Evolutionary conservation across 768 basidiomycete genomes (phyloP), one percentile per base, ranked within the genome.

Genomic region (Postia placenta): DNA sequence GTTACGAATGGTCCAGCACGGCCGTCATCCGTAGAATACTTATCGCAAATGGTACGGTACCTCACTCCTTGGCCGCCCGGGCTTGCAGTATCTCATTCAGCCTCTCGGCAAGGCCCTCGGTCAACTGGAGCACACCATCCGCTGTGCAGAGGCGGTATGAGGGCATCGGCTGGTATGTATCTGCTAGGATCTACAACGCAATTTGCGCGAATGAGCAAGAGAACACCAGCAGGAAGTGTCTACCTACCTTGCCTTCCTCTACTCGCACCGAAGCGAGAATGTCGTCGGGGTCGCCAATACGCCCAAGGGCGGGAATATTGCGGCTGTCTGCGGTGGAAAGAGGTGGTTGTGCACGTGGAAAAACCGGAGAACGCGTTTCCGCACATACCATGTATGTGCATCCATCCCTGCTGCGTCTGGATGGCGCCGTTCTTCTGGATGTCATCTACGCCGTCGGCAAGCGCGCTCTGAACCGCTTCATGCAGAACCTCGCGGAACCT

Each of bases 121-220:
- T 87, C 43, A 92, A 73, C 50, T 79, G 77, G 1, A 74, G 72
- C 0, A 86, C 66, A 2, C 89, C 90, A 50, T 90, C 85, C 11
- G 76, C 64, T 1, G 90, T 92, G 64, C 85, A 89, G 15, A 91
- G 51, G 17, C 90, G 79, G 63, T 92, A 92, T 5, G 89, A 74
- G 0, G 88, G 87, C 89, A 92, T 91, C 4, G 84, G 74, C 58
- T 86, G 79, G 56, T 91, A 92, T 1, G 88, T 92, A 23, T 85
- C 80, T 0, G 80, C 60, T 9, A 75, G 59, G 26, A 88, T 83
- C 85, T 87, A 56, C 15, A 33, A 3, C 5, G 43, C 14, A 25
- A 30, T 4, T 17, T 35, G n/a, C n/a, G n/a, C n/a, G 9, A 9
- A 9, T 9, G n/a, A 35, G 33, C 33, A 9, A n/a, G 9, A 35